phyloP scores from a whole-genome alignment of 176 grass and related monocot genomes.

The Carex littledalei region DNA sequence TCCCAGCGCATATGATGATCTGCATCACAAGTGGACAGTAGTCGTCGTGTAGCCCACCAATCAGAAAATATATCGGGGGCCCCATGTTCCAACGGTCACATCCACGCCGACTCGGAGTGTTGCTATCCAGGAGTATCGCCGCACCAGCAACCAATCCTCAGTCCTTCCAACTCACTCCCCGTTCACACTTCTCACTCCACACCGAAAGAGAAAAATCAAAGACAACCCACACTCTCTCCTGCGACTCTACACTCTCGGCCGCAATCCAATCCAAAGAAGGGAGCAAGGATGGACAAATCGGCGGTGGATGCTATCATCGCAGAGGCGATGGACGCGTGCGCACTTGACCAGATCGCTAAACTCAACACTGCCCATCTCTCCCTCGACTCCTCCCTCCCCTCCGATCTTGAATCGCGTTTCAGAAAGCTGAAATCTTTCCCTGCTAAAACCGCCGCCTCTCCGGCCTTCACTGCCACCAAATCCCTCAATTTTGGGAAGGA shows the following conservation, averaged over 20 bases:
- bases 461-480: not conserved
- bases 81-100: constrained; percentile 21
- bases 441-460: not conserved
- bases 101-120: not conserved
- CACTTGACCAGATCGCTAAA: constrained; percentile 59
- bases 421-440: constrained; percentile 87
- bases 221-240: not conserved
- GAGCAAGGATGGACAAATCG: constrained; percentile 6
- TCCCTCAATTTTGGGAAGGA: constrained; percentile 6
- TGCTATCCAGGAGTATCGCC: not conserved
- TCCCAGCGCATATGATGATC: too few relatives aligned
- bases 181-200: not conserved
- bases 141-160: not conserved
- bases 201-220: not conserved
- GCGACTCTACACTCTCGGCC: not conserved
- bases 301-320: constrained; percentile 68
- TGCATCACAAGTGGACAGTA: not conserved
- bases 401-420: constrained; percentile 69
- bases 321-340: constrained; percentile 51
- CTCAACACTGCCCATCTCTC: constrained; percentile 81
- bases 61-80: not conserved
- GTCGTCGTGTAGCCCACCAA: not conserved
- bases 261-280: not conserved
- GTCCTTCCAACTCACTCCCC: not conserved
- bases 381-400: constrained; percentile 35